phyloP scores from a whole-genome alignment of 2,329 filamentous ascomycete species.

The Metarhizium anisopliae region DNA sequence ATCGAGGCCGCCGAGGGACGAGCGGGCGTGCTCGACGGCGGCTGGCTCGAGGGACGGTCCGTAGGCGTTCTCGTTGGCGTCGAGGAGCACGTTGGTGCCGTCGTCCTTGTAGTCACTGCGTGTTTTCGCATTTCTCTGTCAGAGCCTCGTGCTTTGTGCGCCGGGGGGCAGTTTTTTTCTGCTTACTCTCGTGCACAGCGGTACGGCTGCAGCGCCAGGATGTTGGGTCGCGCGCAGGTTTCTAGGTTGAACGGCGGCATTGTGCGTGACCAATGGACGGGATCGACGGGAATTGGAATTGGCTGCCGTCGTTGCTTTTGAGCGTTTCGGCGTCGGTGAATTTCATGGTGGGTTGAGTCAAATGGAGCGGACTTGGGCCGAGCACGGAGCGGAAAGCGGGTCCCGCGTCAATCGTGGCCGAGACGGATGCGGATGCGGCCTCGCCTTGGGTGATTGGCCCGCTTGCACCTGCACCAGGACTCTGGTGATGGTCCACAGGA shows the following conservation, averaged over 20 bases:
- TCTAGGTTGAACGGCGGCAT: constrained; percentile 64
- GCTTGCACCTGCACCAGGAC: no score
- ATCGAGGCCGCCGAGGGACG: constrained; percentile 45
- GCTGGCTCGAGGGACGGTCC: constrained; percentile 64
- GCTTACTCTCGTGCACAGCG: constrained; percentile 74
- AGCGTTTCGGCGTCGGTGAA: background rate
- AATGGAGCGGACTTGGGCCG: background rate
- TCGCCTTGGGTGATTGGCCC: no score
- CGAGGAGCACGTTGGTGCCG: constrained; percentile 88
- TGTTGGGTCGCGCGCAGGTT: constrained; percentile 68
- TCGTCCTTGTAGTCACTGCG: constrained; percentile 96
- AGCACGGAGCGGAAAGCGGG: constrained; percentile 1
- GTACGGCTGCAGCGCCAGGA: constrained; percentile 67
- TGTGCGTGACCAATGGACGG: constrained; percentile 4
- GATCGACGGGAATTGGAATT: background rate
- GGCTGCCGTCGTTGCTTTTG: background rate
- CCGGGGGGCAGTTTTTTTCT: constrained; percentile 3
- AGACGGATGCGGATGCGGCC: no score
- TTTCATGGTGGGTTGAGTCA: background rate
- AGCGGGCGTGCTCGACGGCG: constrained; percentile 29
- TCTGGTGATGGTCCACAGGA: no score
- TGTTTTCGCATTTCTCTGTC: no score
- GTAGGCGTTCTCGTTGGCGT: constrained; percentile 96
- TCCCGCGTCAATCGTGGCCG: background rate
- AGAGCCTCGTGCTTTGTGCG: background rate